Conservation (phyloP, 768 basidiomycete species). For the Nidularia pulvinata region DNA sequence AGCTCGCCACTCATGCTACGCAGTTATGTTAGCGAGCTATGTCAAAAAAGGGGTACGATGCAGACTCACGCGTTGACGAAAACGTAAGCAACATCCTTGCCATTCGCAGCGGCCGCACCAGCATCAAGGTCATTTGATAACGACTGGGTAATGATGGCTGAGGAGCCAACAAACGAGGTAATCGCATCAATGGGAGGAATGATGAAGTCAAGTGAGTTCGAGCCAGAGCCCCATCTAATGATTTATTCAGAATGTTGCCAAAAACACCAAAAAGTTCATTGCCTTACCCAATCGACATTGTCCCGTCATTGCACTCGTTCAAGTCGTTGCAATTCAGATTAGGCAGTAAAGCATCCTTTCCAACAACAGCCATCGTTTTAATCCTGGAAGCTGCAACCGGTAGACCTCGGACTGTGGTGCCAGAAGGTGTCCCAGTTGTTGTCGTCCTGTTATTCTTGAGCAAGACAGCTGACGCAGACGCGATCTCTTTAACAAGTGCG, state of each 20-base stretch:
- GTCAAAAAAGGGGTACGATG: slow-evolving; percentile 24
- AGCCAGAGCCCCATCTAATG: slow-evolving; percentile 48
- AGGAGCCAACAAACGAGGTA: slow-evolving; percentile 30
- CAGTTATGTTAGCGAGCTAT: not conserved
- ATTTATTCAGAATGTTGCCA: too few relatives aligned
- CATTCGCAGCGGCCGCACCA: slow-evolving; percentile 35
- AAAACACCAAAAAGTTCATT: too few relatives aligned
- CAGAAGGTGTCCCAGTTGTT: slow-evolving; percentile 26
- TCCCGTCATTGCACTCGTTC: slow-evolving; percentile 58
- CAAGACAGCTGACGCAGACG: slow-evolving; percentile 63
- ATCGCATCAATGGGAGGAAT: slow-evolving; percentile 48
- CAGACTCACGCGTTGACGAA: slow-evolving; percentile 55
- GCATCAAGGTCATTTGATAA: slow-evolving; percentile 39
- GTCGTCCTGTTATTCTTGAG: slow-evolving; percentile 60
- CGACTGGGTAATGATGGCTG: slow-evolving; percentile 38
- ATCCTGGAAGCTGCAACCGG: slow-evolving; percentile 46
- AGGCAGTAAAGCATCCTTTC: slow-evolving; percentile 56
- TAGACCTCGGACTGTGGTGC: slow-evolving; percentile 35
- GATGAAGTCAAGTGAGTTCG: slow-evolving; percentile 42
- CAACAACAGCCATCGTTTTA: slow-evolving; percentile 56
- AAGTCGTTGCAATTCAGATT: slow-evolving; percentile 42
- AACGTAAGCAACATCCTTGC: slow-evolving; percentile 58
- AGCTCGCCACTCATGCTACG: slow-evolving; percentile 49
- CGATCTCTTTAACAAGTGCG: slow-evolving; percentile 60
- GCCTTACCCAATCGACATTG: slow-evolving; percentile 60